Base-by-base conservation (phyloP, 177 flowering plant species). In the Tripterygium wilfordii region DNA sequence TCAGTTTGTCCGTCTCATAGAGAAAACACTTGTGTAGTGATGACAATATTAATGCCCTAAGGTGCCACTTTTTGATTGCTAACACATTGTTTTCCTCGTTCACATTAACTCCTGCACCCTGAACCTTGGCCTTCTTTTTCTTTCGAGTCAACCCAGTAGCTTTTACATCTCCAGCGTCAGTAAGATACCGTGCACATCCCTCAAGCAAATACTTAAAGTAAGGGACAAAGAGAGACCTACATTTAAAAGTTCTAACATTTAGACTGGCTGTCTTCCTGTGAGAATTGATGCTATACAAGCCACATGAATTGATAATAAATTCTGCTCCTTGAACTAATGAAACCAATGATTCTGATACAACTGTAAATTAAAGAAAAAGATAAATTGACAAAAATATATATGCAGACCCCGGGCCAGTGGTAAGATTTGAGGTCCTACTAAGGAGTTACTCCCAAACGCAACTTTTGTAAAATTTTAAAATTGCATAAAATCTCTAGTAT, bases 151-250 rank as follows among this genome's bases (percentile, higher is more conserved):
- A 58, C 45, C 48, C 52, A 55, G 48, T 55, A 48, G 42, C 32
- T 32, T 48, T 33, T 19, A 41, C 41, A 29, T 63, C 78, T 49
- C 65, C 73, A 40, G 61, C 53, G 65, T 57, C 63, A 48, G 65
- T 72, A 17, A 91, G 83, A 64, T 72, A 60, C n/a, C 47, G 70
- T 3, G 69, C 63, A 66, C 80, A 81, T 19, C 77, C 70, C 42
- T 77, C 82, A 3, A 79, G 76, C 65, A 91, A 65, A 66, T 82
- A 75, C 58, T 91, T 88, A 66, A 88, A 91, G 64, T 88, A 88
- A 16, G 95, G 95, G 24, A 91, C 90, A 71, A 91, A 91, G 33
- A 88, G 59, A 25, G 95, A 85, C 58, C 98, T 91, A 80, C 72
- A 68, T 0, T 24, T 25, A 5, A 30, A 4, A 48, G 26, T 8